Percentiles rank a stretch among this genome's conserved stretches.
Conservation (phyloP, 441 rosid species). For the Isatis lusitanica region DNA sequence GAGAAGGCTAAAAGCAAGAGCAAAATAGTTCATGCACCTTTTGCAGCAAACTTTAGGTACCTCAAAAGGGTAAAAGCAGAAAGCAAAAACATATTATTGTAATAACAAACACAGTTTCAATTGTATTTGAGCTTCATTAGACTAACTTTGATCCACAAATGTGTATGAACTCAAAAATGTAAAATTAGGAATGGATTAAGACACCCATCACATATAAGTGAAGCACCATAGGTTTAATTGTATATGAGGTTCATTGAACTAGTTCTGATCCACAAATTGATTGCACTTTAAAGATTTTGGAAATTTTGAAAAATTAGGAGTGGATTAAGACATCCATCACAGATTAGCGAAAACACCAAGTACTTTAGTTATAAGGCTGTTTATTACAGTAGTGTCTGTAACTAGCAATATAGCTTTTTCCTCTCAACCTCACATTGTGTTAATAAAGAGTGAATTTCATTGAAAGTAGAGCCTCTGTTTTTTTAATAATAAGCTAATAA, state of each 20-base stretch:
- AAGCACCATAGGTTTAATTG: neutral
- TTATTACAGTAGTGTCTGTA: conserved; percentile 13
- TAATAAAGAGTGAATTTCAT: conserved; percentile 10
- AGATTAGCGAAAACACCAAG: neutral
- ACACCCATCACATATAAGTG: neutral
- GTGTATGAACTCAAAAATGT: neutral
- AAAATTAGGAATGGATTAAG: neutral
- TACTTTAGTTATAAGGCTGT: conserved; percentile 23
- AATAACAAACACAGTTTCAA: neutral
- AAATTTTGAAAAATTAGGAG: conserved; percentile 2
- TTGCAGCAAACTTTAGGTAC: conserved; percentile 39
- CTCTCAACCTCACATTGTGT: conserved; percentile 20
- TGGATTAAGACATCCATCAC: conserved; percentile 18
- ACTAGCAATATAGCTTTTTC: neutral
- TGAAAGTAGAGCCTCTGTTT: conserved; percentile 25
- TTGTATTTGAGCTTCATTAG: neutral
- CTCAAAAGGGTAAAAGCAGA: conserved; percentile 35
- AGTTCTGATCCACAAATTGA: conserved; percentile 13
- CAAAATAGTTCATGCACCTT: conserved; percentile 30
- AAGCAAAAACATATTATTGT: neutral
- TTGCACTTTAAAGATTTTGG: neutral
- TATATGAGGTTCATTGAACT: neutral
- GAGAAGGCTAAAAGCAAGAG: conserved; percentile 25
- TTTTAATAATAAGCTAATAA: conserved; percentile 35
- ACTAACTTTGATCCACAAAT: conserved; percentile 19